phyloP scores from a whole-genome alignment of 352 stramenopile species.

The Globisporangium yorkense region DNA sequence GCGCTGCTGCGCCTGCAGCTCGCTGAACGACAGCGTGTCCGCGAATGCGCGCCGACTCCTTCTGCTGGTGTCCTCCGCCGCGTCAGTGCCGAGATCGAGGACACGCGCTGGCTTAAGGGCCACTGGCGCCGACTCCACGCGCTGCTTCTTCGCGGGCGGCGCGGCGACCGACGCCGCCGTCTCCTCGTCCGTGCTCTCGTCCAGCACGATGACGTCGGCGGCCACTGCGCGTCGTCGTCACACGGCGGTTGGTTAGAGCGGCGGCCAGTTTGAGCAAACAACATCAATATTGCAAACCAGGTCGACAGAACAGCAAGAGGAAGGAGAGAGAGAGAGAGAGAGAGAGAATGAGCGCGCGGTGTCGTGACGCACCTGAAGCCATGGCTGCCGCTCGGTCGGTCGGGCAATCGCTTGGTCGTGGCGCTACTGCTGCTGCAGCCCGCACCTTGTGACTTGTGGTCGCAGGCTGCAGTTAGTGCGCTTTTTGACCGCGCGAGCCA shows the following conservation, averaged over 20 bases:
- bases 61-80: background rate
- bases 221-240: background rate
- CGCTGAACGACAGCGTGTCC: conserved; percentile 45
- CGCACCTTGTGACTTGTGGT: no score
- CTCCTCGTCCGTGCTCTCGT: conserved; percentile 47
- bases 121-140: background rate
- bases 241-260: background rate
- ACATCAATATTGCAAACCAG: background rate
- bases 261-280: background rate
- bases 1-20: conserved; percentile 59
- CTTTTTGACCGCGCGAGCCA: background rate
- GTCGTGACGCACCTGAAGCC: background rate
- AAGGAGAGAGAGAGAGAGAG: background rate
- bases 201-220: conserved; percentile 36
- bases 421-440: no score
- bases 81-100: no score
- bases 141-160: conserved; percentile 10
- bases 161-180: background rate
- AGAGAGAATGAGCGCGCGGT: background rate
- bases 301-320: background rate
- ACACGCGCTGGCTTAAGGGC: background rate
- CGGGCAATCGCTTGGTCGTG: no score
- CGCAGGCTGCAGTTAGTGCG: no score
- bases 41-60: conserved; percentile 21
- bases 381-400: background rate